Evolutionary conservation across 1,139 yeast genomes (phyloP).

Genomic region (Geotrichum fermentans): DNA sequence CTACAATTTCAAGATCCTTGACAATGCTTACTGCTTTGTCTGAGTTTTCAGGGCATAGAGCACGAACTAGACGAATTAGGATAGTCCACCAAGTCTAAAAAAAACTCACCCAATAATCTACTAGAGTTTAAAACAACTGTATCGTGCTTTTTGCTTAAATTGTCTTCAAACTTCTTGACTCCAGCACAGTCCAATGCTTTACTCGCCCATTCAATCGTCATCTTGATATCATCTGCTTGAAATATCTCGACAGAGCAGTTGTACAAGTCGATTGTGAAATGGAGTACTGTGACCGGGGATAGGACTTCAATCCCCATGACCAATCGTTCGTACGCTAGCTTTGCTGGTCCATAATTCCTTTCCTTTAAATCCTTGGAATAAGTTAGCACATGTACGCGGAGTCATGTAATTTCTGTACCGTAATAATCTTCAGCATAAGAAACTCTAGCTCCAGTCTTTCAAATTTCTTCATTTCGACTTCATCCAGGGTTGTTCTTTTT

Average conservation of each 20-base stretch:
- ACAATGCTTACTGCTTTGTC: constrained; percentile 19
- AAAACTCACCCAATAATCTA: constrained; percentile 14
- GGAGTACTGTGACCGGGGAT: constrained; percentile 10
- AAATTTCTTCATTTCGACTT: constrained; percentile 1
- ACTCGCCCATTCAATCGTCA: constrained; percentile 17
- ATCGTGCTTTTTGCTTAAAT: constrained; percentile 4
- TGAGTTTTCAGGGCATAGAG: constrained; percentile 18
- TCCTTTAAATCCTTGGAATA: constrained; percentile 17
- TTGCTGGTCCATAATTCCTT: constrained; percentile 9
- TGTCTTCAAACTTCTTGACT: background rate
- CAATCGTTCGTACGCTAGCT: constrained; percentile 10
- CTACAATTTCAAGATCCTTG: constrained; percentile 20
- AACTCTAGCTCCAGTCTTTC: constrained; percentile 12
- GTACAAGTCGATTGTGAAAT: constrained; percentile 15
- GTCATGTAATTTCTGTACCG: too few relatives aligned
- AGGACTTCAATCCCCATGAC: background rate
- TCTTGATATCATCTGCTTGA: constrained; percentile 2
- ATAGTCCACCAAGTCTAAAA: too few relatives aligned
- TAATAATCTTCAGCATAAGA: constrained; percentile 11
- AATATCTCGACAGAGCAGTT: constrained; percentile 20
- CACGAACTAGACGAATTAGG: constrained; percentile 16
- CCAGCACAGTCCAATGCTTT: constrained; percentile 12
- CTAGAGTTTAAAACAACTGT: constrained; percentile 13
- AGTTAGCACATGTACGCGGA: background rate
- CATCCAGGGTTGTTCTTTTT: constrained; percentile 2